Base-by-base conservation (phyloP, 2,329 filamentous ascomycete species). In the Thermoascus crustaceus region DNA sequence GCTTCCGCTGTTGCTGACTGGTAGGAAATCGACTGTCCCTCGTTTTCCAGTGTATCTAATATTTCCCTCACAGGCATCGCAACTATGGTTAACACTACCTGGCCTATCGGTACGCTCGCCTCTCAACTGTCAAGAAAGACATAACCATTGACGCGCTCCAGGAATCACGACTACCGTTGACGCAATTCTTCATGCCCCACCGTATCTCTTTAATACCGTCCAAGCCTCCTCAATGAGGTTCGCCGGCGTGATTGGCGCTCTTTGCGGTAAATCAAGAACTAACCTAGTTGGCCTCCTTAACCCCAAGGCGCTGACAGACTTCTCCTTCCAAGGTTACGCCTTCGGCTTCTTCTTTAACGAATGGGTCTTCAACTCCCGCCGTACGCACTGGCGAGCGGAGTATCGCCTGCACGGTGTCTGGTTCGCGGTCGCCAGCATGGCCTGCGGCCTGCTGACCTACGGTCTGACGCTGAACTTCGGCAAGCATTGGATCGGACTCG, bases 161-260 rank as follows among this genome's bases (percentile, higher is more conserved):
- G 52, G 52, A 13, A 61, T 62, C 34, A 61, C 57, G 5, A 54
- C 53, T 4, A 61, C 58, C 1, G 46, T 61, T 19, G 55, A 57
- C 21, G 41, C 45, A 3, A 58, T 62, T 34, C 37, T 62, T 21
- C 54, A 49, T 29, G 45, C 47, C 18, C 54, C 50, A 3, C 57
- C 58, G 1, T 62, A 61, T 37, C 43, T 54, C 5, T 60, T 62
- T 34, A 31, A 55, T 29, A 51, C 55, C 1, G 44, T 61, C 18
- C 35, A 53, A 21, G 57, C 56, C n/a, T 53, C 58, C 8, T 61
- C 58, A 2, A 50, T 62, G 45, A 52, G 55, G 8, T 61, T 58
- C 42, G 55, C 58, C 2, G 54, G 54, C 11, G 52, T 58, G 4
- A 53, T 61, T 27, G 58, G 58, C 7, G 55, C 49, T 9, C 35